Base-by-base conservation (phyloP, 1,139 yeast species). In the Geotrichum citri-aurantii region DNA sequence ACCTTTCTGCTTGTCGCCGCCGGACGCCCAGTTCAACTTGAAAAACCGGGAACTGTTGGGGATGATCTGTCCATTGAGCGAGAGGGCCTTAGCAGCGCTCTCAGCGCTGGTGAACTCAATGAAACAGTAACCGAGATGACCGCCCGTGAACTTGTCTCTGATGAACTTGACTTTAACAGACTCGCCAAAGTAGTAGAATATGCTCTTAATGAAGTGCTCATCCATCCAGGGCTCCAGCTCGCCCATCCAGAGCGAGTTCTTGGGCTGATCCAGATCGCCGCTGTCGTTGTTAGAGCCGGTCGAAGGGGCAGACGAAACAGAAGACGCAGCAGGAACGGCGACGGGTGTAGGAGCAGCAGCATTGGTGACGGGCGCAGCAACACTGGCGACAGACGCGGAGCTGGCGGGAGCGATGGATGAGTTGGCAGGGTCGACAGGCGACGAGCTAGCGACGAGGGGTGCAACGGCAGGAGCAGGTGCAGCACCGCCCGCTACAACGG, bases 141-240 rank as follows among this genome's bases (percentile, higher is more conserved):
- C 66, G 57, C 72, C 72, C 51, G 67, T 61, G 59, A 74, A 77
- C 66, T 75, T 79, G 71, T 82, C 81, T 57, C 81, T 82, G 64
- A 84, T 85, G 61, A 85, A 75, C 73, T 84, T 85, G 61, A 85
- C 86, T 56, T 73, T 72, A 55, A 83, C 85, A 6, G 68, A 67
- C 63, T 79, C 80, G 51, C 82, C 81, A 57, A 78, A 70, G 50
- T 75, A 70, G 42, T 73, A 75, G 97, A 97, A 92, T 57, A 90
- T 77, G 57, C 81, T 78, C 48, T 79, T 77, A 55, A 92, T 82
- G 54, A 81, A 77, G 19, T 76, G 76, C 71, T 91, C 97, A 63
- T 87, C 90, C 85, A 95, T 88, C 73, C 83, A 78, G 1, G 95
- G 89, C 65, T 91, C 97, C 53, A 92, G 75, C 70, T 91, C 97